Conservation (phyloP, 1,284 basidiomycete species). For the Heterobasidion occidentale region DNA sequence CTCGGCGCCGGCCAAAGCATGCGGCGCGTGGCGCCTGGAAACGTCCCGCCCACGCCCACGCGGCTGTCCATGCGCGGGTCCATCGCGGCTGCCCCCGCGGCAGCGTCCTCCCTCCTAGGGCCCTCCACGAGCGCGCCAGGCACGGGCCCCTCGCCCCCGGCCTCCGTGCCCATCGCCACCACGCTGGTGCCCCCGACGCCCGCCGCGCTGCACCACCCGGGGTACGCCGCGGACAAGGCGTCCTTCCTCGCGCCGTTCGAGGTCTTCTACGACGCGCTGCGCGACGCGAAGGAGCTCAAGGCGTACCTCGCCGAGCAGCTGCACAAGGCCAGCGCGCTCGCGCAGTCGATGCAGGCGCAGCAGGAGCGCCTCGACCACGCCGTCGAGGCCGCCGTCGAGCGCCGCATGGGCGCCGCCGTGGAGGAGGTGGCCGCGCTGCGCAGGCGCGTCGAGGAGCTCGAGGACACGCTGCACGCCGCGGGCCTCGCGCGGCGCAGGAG, state of each 20-base stretch:
- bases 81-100: constrained; percentile 5
- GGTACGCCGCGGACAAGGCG: constrained; percentile 53
- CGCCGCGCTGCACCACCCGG: constrained; percentile 46
- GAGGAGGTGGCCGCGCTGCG: constrained; percentile 50
- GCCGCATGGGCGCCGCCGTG: constrained; percentile 41
- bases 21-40: constrained; percentile 36
- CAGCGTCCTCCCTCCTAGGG: background rate
- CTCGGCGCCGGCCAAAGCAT: constrained; percentile 33
- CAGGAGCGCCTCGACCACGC: constrained; percentile 49
- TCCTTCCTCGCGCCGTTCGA: constrained; percentile 75
- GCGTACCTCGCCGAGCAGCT: constrained; percentile 65
- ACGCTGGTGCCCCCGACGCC: constrained; percentile 62
- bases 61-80: constrained; percentile 40
- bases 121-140: background rate
- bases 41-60: constrained; percentile 69
- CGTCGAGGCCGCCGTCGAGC: constrained; percentile 51
- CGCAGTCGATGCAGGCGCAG: constrained; percentile 41
- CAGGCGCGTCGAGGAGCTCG: constrained; percentile 33
- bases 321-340: constrained; percentile 47
- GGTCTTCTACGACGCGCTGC: constrained; percentile 69
- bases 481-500: constrained; percentile 9
- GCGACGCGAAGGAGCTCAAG: constrained; percentile 68
- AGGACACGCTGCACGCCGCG: constrained; percentile 16
- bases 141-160: constrained; percentile 17
- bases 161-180: constrained; percentile 52